These are phyloP conservation scores for Metschnikowia henanensis DNA, from an alignment of 805 yeast genomes.

Conservation along the genomic window DNA sequence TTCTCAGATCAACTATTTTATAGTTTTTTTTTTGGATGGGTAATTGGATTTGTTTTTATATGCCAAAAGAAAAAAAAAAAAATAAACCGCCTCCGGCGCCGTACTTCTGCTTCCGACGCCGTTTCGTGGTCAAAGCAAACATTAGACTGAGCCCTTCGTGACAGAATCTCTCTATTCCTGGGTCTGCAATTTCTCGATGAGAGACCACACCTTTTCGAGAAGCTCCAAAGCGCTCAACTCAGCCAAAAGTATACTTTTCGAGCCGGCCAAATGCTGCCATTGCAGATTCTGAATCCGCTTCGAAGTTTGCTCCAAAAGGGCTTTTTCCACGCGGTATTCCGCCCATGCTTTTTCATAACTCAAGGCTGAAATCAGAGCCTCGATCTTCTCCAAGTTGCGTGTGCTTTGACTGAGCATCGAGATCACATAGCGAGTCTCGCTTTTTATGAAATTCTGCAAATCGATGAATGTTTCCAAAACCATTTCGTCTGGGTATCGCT, in stretches of 20 bases:
- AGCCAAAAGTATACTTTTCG: too few species aligned
- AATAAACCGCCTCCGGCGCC: too few species aligned
- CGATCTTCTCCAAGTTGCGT: not conserved
- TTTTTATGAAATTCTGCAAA: not conserved
- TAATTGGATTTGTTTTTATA: constrained; percentile 25
- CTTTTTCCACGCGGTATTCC: not conserved
- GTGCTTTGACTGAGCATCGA: not conserved
- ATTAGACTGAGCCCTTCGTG: too few species aligned
- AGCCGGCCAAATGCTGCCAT: too few species aligned
- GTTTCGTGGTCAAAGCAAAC: too few species aligned
- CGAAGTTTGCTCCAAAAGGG: not conserved
- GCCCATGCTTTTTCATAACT: not conserved
- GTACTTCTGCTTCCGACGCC: too few species aligned
- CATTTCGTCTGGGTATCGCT: not conserved
- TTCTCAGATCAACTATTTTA: constrained; percentile 14
- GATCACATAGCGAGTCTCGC: not conserved
- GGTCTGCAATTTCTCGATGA: too few species aligned
- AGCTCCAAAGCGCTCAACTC: too few species aligned
- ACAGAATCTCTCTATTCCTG: too few species aligned
- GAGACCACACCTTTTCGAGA: too few species aligned
- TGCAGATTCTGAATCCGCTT: too few species aligned
- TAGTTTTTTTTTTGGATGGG: constrained; percentile 24
- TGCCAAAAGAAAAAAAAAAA: constrained; percentile 23
- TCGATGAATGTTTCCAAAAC: not conserved
- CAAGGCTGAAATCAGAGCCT: not conserved